Conservation (phyloP, 768 basidiomycete genomes). For the Suillus placidus region DNA sequence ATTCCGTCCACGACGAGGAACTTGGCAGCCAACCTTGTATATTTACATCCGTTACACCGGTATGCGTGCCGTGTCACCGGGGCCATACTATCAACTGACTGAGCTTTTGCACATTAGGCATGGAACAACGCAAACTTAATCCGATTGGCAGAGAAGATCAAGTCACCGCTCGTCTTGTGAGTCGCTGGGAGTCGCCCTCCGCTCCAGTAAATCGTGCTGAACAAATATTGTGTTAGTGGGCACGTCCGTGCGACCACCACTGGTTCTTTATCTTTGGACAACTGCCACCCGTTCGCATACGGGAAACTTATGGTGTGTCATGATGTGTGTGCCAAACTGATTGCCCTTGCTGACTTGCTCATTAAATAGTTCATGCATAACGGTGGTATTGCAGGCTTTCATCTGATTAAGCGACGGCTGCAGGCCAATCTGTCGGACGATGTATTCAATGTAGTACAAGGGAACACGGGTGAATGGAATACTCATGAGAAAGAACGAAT, state of each 20-base stretch:
- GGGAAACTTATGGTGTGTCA: conserved; percentile 84
- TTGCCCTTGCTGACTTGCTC: conserved; percentile 1
- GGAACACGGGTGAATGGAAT: conserved; percentile 76
- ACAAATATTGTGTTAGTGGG: conserved; percentile 47
- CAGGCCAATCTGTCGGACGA: conserved; percentile 79
- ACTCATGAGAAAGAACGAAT: neutral
- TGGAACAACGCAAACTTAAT: conserved; percentile 96
- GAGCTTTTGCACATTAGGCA: conserved; percentile 52
- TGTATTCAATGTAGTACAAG: conserved; percentile 84
- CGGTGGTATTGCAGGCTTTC: conserved; percentile 88
- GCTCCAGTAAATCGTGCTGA: neutral
- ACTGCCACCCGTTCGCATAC: conserved; percentile 93
- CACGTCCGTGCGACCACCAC: conserved; percentile 95
- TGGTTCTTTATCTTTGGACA: conserved; percentile 88
- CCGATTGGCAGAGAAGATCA: conserved; percentile 96
- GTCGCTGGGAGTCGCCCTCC: conserved; percentile 28
- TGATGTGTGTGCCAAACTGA: neutral
- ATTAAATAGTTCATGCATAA: conserved; percentile 90
- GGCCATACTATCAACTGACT: conserved; percentile 15
- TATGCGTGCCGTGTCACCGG: conserved; percentile 36
- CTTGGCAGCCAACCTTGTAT: conserved; percentile 89
- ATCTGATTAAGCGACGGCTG: conserved; percentile 75
- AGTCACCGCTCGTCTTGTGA: conserved; percentile 93
- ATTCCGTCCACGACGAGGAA: conserved; percentile 81
- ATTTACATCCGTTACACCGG: conserved; percentile 94